Conservation (phyloP, 2,329 filamentous ascomycete species). For the Metarhizium rileyi region DNA sequence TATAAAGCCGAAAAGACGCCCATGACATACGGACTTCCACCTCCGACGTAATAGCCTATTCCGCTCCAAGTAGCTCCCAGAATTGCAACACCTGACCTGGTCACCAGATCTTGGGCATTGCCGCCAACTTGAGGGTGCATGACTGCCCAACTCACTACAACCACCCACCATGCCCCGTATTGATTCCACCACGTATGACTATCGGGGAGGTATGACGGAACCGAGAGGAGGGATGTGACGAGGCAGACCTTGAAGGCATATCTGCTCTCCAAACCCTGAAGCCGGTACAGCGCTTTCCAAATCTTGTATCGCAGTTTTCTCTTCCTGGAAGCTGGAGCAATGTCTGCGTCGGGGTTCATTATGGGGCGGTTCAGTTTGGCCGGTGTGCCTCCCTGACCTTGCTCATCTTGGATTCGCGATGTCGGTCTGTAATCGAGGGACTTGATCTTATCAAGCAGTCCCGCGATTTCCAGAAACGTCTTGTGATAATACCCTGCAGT, state of each 20-base stretch:
- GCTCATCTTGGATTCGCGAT: not conserved
- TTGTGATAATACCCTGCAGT: constrained; percentile 41
- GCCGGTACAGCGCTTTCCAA: constrained; percentile 39
- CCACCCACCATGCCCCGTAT: constrained; percentile 49
- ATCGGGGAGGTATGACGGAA: constrained; percentile 41
- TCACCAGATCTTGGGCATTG: constrained; percentile 47
- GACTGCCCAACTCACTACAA: constrained; percentile 47
- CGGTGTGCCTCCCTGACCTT: not conserved
- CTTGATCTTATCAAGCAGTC: constrained; percentile 33
- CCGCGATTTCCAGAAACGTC: constrained; percentile 34
- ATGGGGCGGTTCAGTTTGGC: not conserved
- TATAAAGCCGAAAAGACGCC: constrained; percentile 44
- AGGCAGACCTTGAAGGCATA: constrained; percentile 48
- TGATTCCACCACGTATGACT: constrained; percentile 43
- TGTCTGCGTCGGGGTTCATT: not conserved
- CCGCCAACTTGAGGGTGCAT: constrained; percentile 42
- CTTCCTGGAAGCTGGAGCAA: constrained; percentile 19
- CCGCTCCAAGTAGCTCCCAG: constrained; percentile 47
- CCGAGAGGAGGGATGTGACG: constrained; percentile 38
- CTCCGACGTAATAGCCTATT: constrained; percentile 37
- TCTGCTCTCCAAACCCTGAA: constrained; percentile 48
- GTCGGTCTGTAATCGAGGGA: constrained; percentile 21
- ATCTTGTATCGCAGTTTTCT: constrained; percentile 33
- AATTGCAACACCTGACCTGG: constrained; percentile 36
- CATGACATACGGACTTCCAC: constrained; percentile 45